Evolutionary conservation across 495 filamentous ascomycete species (phyloP).

Genomic region (Penicillium soppii): DNA sequence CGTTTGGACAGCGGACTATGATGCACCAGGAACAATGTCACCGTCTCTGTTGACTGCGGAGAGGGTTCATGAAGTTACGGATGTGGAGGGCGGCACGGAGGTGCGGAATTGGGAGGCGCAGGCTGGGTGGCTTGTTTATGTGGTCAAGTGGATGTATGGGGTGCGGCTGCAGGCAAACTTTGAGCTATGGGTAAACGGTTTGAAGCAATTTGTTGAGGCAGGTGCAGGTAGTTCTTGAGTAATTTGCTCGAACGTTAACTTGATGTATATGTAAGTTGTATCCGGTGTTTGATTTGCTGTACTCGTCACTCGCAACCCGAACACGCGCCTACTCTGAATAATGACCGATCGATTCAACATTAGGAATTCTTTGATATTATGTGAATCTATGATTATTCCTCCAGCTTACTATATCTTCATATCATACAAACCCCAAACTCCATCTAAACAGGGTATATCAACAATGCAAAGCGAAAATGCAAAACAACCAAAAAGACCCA

Average conservation of each 20-base stretch:
- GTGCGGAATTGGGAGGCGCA: conserved; percentile 47
- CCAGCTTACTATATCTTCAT: neutral
- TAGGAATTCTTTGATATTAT: neutral
- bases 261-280: neutral
- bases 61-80: conserved; percentile 40
- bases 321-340: no score
- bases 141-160: conserved; percentile 40
- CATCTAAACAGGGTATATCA: conserved; percentile 19
- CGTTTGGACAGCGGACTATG: conserved; percentile 32
- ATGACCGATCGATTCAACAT: neutral
- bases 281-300: no score
- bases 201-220: conserved; percentile 36
- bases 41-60: conserved; percentile 35
- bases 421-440: conserved; percentile 7
- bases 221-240: neutral
- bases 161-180: conserved; percentile 33
- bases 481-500: conserved; percentile 3
- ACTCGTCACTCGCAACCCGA: no score
- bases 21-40: conserved; percentile 26
- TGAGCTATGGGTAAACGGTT: conserved; percentile 38
- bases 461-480: conserved; percentile 10
- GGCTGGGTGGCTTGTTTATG: conserved; percentile 37
- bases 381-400: neutral
- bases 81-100: conserved; percentile 32
- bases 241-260: neutral